Evolutionary conservation across 1,139 yeast species (phyloP), one percentile per base, ranked within the genome.

Genomic region (Pneumocystis carinii): DNA sequence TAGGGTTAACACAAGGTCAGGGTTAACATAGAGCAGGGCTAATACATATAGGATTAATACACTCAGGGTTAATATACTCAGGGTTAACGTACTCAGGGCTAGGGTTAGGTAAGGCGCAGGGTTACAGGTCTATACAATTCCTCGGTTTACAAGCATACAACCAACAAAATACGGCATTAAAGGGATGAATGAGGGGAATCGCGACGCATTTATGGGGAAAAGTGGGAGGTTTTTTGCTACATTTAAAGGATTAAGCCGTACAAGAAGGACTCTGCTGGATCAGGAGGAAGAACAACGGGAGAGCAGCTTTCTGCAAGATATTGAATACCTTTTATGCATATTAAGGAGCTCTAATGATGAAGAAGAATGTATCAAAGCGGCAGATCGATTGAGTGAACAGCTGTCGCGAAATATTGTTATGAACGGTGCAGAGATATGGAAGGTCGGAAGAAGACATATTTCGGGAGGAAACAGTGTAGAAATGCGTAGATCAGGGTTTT

Each of bases 401-500:
- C 10, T 48, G 4, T 15, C 10, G 1, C 55, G 24, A 48, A 48
- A 24, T 24, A 32, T 14, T 24, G 35, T 48, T 2, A 24, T 48
- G 24, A 48, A 48, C 24, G 55, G 8, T 8, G 32, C n/a, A 3
- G 55, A 36, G 14, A 59, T 87, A 3, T 88, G 96, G 96, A 83
- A 85, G 70, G 74, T 83, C 64, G 85, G 85, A 0, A 75, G 82
- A 67, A 83, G 81, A 64, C 75, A 86, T 73, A 78, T 86, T 62
- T 76, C 77, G 8, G 71, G 76, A 0, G 74, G 74, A 15, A 76
- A 76, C 55, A 74, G 77, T 3, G 69, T 76, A 1, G 78, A 81
- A 32, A 71, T 75, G 35, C 76, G 95, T 60, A 73, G 81, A 55
- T 79, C 81, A 0, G 84, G 84, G 0, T 71, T 87, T 37, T 72